Base-by-base conservation (phyloP, 1,284 basidiomycete genomes). In the Xerocomus cyaneibrunnescens region DNA sequence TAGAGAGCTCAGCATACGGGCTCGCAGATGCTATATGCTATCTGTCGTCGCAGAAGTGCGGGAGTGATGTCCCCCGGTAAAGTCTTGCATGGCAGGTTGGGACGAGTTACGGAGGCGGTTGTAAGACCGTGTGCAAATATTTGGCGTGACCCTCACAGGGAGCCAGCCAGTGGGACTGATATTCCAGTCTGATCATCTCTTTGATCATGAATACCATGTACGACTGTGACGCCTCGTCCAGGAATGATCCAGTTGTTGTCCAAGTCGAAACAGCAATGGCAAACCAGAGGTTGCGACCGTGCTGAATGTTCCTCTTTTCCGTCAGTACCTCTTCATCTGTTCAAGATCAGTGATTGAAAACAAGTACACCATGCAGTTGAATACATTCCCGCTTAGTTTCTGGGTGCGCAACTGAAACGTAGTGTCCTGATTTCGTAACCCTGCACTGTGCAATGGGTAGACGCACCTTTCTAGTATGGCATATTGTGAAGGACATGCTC, bases 11-110 rank as follows among this genome's bases (percentile, higher is more conserved):
- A 32, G 43, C 14, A 25, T 46, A 52, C 13, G 48, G 7, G 23
- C 12, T 32, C 16, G 37, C 35, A n/a, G 46, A 41, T 7, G 28
- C 16, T n/a, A 40, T 62, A 52, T 17, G 42, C 55, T 47, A 67
- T 56, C 21, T 50, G 51, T 27, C n/a, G 51, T 21, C 17, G 48
- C 34, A 13, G 32, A 16, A 13, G 62, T 16, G 41, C 31, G 39
- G 8, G 67, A 64, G 51, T 67, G 68, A 19, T 39, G 49, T 17
- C 55, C 44, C 23, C 67, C 67, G 22, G 56, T 52, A 37, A 69
- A 45, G 70, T 25, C 0, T 41, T 65, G 55, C 51, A 69, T 34
- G 47, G 30, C 45, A 42, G 14, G 16, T 55, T 27, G 16, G 62
- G 62, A 19, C 68, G 70, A n/a, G 22, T 27, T 13, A 36, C 17